Conservation (phyloP, 768 basidiomycete genomes). For the Lactarius trivialis region DNA sequence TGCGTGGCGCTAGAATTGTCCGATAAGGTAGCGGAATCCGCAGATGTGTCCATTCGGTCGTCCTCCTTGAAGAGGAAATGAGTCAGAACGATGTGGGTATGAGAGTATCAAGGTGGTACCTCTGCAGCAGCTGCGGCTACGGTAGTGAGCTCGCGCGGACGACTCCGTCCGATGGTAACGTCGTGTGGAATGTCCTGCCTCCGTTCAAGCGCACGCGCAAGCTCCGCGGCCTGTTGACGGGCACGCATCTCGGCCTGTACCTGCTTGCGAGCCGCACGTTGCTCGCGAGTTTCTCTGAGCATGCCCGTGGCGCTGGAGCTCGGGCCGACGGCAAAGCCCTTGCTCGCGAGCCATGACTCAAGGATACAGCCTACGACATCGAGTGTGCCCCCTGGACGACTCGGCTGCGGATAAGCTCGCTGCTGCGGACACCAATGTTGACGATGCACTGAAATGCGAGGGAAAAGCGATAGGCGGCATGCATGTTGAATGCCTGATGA, state of each 20-base stretch:
- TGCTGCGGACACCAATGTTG: conserved; percentile 95
- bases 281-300: conserved; percentile 69
- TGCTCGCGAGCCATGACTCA: conserved; percentile 86
- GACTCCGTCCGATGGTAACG: conserved; percentile 5
- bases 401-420: conserved; percentile 80
- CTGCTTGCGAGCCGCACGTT: conserved; percentile 54
- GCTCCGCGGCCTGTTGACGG: conserved; percentile 51
- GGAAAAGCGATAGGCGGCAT: conserved; percentile 81
- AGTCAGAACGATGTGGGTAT: conserved; percentile 3
- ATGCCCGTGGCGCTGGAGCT: conserved; percentile 69
- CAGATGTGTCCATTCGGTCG: conserved; percentile 22
- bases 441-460: conserved; percentile 96
- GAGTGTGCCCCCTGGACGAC: conserved; percentile 90
- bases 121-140: conserved; percentile 7
- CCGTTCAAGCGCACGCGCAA: conserved; percentile 52
- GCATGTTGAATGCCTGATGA: conserved; percentile 69
- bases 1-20: conserved; percentile 16
- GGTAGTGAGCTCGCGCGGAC: conserved; percentile 2
- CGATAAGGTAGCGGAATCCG: conserved; percentile 17
- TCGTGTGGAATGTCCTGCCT: conserved; percentile 30
- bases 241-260: conserved; percentile 50
- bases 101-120: conserved; percentile 17
- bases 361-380: conserved; percentile 92
- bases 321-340: conserved; percentile 82
- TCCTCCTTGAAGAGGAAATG: conserved; percentile 26